phyloP scores from a whole-genome alignment of 805 yeast species.

The Kluyveromyces dobzhanskii region DNA sequence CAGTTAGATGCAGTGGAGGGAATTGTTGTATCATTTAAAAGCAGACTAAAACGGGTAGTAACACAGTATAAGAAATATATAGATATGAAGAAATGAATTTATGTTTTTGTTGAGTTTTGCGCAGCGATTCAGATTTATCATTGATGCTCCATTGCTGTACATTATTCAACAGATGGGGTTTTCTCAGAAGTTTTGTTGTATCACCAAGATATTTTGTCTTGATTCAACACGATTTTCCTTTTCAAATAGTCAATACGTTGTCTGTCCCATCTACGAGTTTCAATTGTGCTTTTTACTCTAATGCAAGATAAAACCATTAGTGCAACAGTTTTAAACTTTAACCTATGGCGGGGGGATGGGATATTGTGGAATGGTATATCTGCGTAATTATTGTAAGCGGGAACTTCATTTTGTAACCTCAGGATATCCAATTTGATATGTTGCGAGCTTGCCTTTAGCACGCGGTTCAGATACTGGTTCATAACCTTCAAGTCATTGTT shows the following conservation, averaged over 20 bases:
- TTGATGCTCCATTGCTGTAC: too few species aligned
- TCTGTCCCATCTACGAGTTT: conserved; percentile 20
- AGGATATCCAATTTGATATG: conserved; percentile 23
- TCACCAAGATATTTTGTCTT: conserved; percentile 22
- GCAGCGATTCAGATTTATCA: neutral
- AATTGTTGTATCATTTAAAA: conserved; percentile 33
- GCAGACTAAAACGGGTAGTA: conserved; percentile 28
- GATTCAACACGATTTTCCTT: conserved; percentile 19
- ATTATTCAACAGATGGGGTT: too few species aligned
- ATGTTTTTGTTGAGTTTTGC: neutral
- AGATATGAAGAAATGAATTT: neutral
- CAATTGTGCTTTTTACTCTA: conserved; percentile 20
- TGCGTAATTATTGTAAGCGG: conserved; percentile 1
- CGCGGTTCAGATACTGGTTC: conserved; percentile 26
- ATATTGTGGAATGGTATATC: neutral
- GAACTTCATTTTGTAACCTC: conserved; percentile 19
- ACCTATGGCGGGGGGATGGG: conserved; percentile 1
- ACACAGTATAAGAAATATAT: conserved; percentile 14
- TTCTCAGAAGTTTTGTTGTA: neutral
- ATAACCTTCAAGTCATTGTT: conserved; percentile 26
- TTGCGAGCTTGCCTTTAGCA: conserved; percentile 23
- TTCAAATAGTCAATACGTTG: conserved; percentile 20
- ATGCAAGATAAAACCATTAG: conserved; percentile 23
- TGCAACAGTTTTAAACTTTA: conserved; percentile 25
- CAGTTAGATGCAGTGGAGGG: conserved; percentile 44